Conservation (phyloP, 441 rosid species). For the Euphorbia schlechtendalii region DNA sequence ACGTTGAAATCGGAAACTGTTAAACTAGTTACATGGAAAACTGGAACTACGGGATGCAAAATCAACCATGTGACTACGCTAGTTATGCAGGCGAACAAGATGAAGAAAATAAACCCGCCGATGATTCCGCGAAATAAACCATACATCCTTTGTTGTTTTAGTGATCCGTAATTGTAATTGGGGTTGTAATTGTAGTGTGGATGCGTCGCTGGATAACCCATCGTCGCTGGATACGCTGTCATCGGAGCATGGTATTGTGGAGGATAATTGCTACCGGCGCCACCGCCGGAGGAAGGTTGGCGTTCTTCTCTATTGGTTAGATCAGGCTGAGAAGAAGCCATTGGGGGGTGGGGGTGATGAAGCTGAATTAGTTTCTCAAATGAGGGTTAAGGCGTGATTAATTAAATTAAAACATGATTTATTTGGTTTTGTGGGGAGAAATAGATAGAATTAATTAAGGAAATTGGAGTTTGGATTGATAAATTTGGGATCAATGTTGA, state of each 20-base stretch:
- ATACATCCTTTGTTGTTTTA: neutral
- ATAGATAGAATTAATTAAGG: too few species aligned
- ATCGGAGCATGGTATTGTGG: neutral
- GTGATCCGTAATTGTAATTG: slow-evolving; percentile 12
- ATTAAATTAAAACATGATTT: too few species aligned
- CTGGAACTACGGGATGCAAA: slow-evolving; percentile 53
- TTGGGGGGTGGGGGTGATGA: too few species aligned
- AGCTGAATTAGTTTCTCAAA: too few species aligned
- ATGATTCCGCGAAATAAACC: slow-evolving; percentile 29
- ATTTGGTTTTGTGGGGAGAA: too few species aligned
- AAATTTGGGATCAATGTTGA: neutral
- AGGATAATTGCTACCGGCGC: slow-evolving; percentile 6
- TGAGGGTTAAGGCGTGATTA: too few species aligned
- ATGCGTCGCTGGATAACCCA: neutral
- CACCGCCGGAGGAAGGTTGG: slow-evolving; percentile 16
- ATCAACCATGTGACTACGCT: slow-evolving; percentile 39
- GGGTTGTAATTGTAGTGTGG: neutral
- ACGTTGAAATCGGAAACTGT: slow-evolving; percentile 50
- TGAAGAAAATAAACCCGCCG: slow-evolving; percentile 34
- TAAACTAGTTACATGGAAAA: slow-evolving; percentile 33
- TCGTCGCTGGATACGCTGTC: slow-evolving; percentile 12
- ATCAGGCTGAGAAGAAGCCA: slow-evolving; percentile 16
- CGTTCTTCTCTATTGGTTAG: slow-evolving; percentile 20
- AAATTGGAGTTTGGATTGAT: neutral
- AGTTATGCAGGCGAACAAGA: slow-evolving; percentile 25